Evolutionary conservation across 345 rosid species (phyloP), one percentile per base, ranked within the genome.

Genomic region (Salix caprea): DNA sequence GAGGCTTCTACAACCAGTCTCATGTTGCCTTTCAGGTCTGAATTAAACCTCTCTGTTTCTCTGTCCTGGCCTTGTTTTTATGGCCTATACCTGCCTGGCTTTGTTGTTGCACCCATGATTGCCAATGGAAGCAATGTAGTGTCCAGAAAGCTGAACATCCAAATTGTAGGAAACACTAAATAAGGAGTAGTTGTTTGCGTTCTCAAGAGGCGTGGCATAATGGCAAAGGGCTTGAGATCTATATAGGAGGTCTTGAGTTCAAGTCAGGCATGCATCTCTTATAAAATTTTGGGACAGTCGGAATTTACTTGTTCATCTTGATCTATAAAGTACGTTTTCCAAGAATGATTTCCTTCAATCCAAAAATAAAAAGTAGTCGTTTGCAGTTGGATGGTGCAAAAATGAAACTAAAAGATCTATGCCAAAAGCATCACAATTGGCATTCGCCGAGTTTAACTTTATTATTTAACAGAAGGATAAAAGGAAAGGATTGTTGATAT

Each of bases 11-110:
- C 79, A 92, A 92, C 40, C 97, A 92, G 73, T 87, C 93, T 8
- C 70, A 77, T 40, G 95, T 90, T 36, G 94, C 97, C 74, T 64
- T 65, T 80, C 90, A 92, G 97, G 97, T 92, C 73, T 40, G 28
- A 54, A 30, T 30, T 30, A 30, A 26, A 10, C 61, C 30, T 66
- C 50, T 70, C 67, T 42, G 37, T 19, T 21, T 3, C 28, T 13
- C 34, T 34, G 34, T 2, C 24, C 7, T 26, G 40, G 1, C 40
- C 36, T 70, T 4, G 23, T 19, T 52, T 19, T 52, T 19, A 18
- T 52, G 23, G 19, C 23, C 10, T 52, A 3, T 19, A 52, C 58
- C 10, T 52, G 58, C 58, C 23, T 52, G 10, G 58, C 58, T 52
- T 52, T 46, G 50, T 13, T 46, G 15, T 46, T 46, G 14, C 3